phyloP scores from a whole-genome alignment of 2,329 filamentous ascomycete species.

The Clonostachys sp. region DNA sequence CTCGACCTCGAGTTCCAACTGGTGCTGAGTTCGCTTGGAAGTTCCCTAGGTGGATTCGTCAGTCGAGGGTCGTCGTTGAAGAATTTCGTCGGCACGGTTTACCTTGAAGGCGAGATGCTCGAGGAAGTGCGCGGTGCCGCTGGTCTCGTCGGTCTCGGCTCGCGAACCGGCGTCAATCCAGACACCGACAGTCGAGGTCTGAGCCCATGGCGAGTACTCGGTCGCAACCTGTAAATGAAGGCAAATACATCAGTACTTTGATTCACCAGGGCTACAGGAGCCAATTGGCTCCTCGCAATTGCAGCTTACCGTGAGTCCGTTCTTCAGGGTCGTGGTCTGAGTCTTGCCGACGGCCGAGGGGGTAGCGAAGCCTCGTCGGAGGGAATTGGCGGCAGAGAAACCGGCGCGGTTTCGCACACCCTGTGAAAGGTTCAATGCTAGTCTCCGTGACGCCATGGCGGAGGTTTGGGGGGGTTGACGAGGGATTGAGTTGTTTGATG shows the following conservation, averaged over 20 bases:
- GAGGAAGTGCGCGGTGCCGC: conserved; percentile 98
- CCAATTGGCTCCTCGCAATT: conserved; percentile 9
- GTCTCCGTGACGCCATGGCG: conserved; percentile 92
- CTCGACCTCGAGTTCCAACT: conserved; percentile 98
- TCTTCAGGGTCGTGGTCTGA: conserved; percentile 92
- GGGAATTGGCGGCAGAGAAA: conserved; percentile 70
- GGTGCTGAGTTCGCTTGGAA: conserved; percentile 88
- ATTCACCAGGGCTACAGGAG: conserved; percentile 26
- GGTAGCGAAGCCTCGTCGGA: conserved; percentile 86
- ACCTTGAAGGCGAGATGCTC: conserved; percentile 99
- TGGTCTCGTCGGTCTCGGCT: conserved; percentile 97
- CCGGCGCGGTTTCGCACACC: conserved; percentile 84
- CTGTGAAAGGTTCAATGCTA: conserved; percentile 91
- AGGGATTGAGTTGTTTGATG: conserved; percentile 53
- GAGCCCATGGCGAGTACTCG: conserved; percentile 95
- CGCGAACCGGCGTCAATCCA: conserved; percentile 99
- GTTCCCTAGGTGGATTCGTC: conserved; percentile 61
- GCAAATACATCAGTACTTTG: conserved; percentile 15
- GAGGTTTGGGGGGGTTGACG: conserved; percentile 42
- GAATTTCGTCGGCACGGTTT: conserved; percentile 14
- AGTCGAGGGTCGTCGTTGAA: neutral
- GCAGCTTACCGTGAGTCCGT: conserved; percentile 82
- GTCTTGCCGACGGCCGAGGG: conserved; percentile 78
- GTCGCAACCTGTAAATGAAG: conserved; percentile 72
- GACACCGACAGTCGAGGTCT: conserved; percentile 96